Evolutionary conservation across 352 stramenopile species (phyloP).

Genomic region (Globisporangium lucens): DNA sequence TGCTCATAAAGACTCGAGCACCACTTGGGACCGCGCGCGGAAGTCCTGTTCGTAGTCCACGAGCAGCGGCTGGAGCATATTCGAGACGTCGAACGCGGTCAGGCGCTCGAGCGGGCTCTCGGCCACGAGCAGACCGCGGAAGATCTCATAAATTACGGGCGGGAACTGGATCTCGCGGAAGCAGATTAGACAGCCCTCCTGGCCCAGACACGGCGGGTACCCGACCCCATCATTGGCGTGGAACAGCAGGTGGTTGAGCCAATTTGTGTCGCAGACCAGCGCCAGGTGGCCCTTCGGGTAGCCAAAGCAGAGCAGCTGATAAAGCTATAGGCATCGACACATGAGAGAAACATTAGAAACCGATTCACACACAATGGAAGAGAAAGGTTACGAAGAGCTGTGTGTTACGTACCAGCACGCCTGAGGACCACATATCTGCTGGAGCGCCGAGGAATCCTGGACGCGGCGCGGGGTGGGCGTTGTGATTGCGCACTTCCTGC

Average conservation of each 20-base stretch:
- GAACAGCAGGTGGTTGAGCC: conserved; percentile 60
- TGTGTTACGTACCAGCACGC: conserved; percentile 37
- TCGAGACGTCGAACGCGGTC: conserved; percentile 45
- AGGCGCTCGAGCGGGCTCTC: conserved; percentile 53
- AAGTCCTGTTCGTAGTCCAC: conserved; percentile 64
- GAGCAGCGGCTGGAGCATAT: conserved; percentile 55
- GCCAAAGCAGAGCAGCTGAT: conserved; percentile 77
- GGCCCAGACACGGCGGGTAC: conserved; percentile 39
- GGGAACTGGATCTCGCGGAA: conserved; percentile 75
- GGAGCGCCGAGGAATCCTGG: conserved; percentile 65
- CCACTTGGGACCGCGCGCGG: conserved; percentile 36
- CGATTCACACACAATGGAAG: background rate
- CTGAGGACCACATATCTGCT: conserved; percentile 77
- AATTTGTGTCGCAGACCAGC: conserved; percentile 74
- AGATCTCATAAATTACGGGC: conserved; percentile 73
- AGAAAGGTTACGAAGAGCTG: background rate
- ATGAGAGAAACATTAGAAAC: background rate
- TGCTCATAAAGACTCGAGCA: conserved; percentile 38
- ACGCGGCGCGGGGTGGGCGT: conserved; percentile 46
- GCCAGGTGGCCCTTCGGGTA: conserved; percentile 78
- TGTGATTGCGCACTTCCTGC: conserved; percentile 64
- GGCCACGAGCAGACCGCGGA: conserved; percentile 50
- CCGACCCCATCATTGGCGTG: conserved; percentile 42
- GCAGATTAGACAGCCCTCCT: conserved; percentile 77
- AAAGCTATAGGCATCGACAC: conserved; percentile 24